phyloP scores from a whole-genome alignment of 345 rosid species.

The Raphanus sativus region DNA sequence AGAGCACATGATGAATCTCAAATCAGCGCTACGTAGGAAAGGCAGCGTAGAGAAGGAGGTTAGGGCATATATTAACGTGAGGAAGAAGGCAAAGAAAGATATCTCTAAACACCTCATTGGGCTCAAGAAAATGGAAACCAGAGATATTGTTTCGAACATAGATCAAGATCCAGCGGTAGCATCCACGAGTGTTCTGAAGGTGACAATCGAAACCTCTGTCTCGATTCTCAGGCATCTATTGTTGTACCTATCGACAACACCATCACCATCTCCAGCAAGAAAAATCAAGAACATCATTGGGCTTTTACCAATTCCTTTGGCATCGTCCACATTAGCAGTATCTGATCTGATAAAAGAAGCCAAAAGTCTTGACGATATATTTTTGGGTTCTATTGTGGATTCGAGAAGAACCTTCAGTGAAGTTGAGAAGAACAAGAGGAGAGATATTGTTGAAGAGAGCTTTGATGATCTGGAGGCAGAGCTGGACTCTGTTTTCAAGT shows the following conservation, averaged over 20 bases:
- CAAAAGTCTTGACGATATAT: constrained; percentile 44
- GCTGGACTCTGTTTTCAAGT: constrained; percentile 43
- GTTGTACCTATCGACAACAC: constrained; percentile 42
- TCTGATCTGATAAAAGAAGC: constrained; percentile 33
- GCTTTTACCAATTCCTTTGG: constrained; percentile 42
- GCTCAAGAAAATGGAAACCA: constrained; percentile 45
- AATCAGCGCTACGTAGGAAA: constrained; percentile 51
- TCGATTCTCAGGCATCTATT: constrained; percentile 48
- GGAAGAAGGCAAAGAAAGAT: constrained; percentile 58
- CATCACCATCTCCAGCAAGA: constrained; percentile 7
- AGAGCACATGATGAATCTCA: constrained; percentile 39
- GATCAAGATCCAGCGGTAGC: constrained; percentile 12
- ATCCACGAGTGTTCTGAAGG: constrained; percentile 12
- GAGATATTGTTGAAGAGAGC: constrained; percentile 30
- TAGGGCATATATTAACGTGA: constrained; percentile 45
- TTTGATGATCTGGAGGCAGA: constrained; percentile 47
- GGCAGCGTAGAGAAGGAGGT: constrained; percentile 37
- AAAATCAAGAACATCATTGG: constrained; percentile 31
- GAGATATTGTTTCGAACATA: not conserved
- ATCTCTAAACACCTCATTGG: constrained; percentile 40
- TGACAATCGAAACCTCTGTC: constrained; percentile 27
- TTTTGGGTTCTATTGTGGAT: constrained; percentile 7
- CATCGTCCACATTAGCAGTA: constrained; percentile 4
- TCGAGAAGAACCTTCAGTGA: constrained; percentile 5
- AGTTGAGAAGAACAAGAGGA: constrained; percentile 15